These are phyloP conservation scores for Coemansia sp. DNA, from an alignment of 192 early-diverging fungal species.

Conservation along the genomic window DNA sequence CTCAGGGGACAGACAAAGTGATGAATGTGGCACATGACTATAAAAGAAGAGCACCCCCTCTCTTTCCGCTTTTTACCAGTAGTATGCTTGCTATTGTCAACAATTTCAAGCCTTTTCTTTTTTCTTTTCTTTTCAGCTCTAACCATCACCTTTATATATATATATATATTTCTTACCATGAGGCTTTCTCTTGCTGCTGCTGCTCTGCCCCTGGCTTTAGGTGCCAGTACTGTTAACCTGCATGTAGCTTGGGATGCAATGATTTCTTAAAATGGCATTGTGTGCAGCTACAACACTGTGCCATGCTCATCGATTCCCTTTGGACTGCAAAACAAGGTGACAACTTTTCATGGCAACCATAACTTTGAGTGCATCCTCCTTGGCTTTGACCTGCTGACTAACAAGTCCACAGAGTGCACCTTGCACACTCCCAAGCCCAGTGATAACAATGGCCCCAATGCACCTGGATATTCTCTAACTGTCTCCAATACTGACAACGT, in stretches of 20 bases:
- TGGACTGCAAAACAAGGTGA: slow-evolving; percentile 24
- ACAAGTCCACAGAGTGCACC: slow-evolving; percentile 24
- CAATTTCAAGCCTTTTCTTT: too few species aligned
- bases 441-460: slow-evolving; percentile 16
- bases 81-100: not conserved
- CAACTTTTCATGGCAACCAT: slow-evolving; percentile 44
- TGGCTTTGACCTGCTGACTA: slow-evolving; percentile 49
- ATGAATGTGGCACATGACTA: not conserved
- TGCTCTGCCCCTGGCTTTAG: slow-evolving; percentile 16
- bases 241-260: slow-evolving; percentile 31
- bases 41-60: not conserved
- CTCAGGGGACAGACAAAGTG: not conserved
- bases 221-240: slow-evolving; percentile 11
- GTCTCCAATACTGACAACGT: slow-evolving; percentile 36
- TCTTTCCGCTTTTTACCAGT: not conserved
- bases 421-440: slow-evolving; percentile 30
- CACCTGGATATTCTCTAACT: slow-evolving; percentile 17
- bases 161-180: too few species aligned
- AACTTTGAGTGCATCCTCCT: slow-evolving; percentile 47
- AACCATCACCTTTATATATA: not conserved
- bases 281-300: slow-evolving; percentile 36
- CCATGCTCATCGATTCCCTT: slow-evolving; percentile 33
- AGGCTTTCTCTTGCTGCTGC: slow-evolving; percentile 3
- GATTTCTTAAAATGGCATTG: slow-evolving; percentile 38
- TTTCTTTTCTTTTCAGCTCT: not conserved